Percentiles rank a stretch among this genome's conserved stretches.
These are phyloP conservation scores for Plasmodium knowlesi DNA, from an alignment of 169 alveolate genomes.

Conservation along the genomic window DNA sequence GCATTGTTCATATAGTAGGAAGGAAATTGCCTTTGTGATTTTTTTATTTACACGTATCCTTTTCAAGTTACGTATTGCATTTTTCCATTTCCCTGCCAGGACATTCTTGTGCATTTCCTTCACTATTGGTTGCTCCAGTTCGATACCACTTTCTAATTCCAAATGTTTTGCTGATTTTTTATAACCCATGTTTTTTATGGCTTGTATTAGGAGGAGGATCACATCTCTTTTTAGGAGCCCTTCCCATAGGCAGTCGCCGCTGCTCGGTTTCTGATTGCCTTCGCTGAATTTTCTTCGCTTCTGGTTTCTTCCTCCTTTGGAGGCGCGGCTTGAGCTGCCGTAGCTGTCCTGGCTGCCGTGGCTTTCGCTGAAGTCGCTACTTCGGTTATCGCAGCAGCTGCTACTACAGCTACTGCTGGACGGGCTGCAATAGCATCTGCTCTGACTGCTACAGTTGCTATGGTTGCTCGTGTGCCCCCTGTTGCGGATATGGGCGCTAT, in stretches of 20 bases:
- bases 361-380: neutral
- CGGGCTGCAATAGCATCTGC: neutral
- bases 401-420: neutral
- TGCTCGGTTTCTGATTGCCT: neutral
- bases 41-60: slow-evolving; percentile 67
- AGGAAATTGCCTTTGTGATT: slow-evolving; percentile 77
- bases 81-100: slow-evolving; percentile 76
- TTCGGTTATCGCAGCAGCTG: neutral
- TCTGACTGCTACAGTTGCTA: neutral
- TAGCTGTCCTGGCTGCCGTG: neutral
- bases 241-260: slow-evolving; percentile 27
- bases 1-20: slow-evolving; percentile 81
- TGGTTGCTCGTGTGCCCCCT: neutral
- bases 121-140: slow-evolving; percentile 74
- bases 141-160: slow-evolving; percentile 79
- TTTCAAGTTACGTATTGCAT: slow-evolving; percentile 72
- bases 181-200: slow-evolving; percentile 72
- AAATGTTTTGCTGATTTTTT: slow-evolving; percentile 73
- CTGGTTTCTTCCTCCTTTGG: neutral
- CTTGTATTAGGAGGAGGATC: slow-evolving; percentile 35
- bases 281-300: neutral
- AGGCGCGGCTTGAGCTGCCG: neutral
- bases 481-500: neutral
- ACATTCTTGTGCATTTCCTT: slow-evolving; percentile 75
- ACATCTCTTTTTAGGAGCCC: slow-evolving; percentile 61